phyloP scores from a whole-genome alignment of 2,329 filamentous ascomycete species.

The Talaromyces marneffei region DNA sequence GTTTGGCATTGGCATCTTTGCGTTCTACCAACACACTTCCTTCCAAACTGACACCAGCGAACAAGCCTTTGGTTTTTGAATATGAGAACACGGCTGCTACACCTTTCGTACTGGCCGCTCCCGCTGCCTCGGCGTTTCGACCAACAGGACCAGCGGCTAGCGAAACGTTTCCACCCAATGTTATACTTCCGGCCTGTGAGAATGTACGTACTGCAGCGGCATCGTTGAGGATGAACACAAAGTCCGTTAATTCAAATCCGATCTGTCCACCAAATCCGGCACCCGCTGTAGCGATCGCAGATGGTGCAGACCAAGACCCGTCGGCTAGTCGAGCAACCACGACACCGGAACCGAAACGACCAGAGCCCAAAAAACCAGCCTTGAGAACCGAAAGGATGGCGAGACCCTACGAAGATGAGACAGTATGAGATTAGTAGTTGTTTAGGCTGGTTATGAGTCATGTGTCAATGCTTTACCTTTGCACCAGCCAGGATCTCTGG shows the following conservation, averaged over 20 bases:
- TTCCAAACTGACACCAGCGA: constrained; percentile 91
- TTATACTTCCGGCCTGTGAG: constrained; percentile 83
- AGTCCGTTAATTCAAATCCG: constrained; percentile 53
- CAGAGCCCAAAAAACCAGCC: constrained; percentile 47
- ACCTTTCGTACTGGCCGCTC: constrained; percentile 81
- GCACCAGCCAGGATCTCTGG: constrained; percentile 82
- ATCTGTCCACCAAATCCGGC: constrained; percentile 48
- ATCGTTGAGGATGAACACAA: constrained; percentile 98
- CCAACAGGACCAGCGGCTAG: constrained; percentile 91
- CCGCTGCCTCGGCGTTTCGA: constrained; percentile 90
- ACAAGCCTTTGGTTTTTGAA: constrained; percentile 95
- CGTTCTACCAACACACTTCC: constrained; percentile 90
- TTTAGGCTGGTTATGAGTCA: background rate
- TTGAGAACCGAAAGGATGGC: constrained; percentile 47
- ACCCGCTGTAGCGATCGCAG: constrained; percentile 45
- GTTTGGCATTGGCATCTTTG: constrained; percentile 92
- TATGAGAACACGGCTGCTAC: constrained; percentile 94
- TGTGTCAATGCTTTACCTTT: constrained; percentile 55
- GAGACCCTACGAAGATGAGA: constrained; percentile 35
- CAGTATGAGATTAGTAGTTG: background rate
- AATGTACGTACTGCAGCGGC: constrained; percentile 84
- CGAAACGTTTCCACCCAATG: constrained; percentile 91
- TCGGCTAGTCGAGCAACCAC: constrained; percentile 46
- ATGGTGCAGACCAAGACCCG: constrained; percentile 47
- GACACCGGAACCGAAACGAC: constrained; percentile 46